These are phyloP conservation scores for Aspergillus hiratsukae DNA, from an alignment of 2,329 filamentous ascomycete species.

Conservation along the genomic window DNA sequence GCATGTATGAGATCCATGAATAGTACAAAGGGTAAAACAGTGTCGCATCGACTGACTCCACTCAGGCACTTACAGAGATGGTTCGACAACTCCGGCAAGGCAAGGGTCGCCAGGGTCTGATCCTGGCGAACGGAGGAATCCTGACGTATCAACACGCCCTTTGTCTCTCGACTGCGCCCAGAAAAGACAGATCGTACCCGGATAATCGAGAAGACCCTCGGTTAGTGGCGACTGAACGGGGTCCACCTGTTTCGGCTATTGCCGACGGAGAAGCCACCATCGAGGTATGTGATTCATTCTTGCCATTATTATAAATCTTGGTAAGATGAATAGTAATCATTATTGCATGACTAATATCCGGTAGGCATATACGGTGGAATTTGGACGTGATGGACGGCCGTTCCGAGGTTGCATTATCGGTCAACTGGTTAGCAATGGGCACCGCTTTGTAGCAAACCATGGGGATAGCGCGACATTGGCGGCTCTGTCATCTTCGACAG, in stretches of 20 bases:
- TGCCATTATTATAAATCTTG: background rate
- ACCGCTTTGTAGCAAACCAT: conserved; percentile 53
- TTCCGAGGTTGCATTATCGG: conserved; percentile 50
- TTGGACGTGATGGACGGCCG: conserved; percentile 48
- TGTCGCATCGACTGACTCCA: too few relatives aligned
- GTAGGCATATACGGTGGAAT: conserved; percentile 60
- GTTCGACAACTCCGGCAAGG: conserved; percentile 48
- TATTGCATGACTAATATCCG: background rate
- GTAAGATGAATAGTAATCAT: background rate
- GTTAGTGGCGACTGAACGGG: conserved; percentile 36
- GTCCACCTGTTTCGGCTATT: conserved; percentile 39
- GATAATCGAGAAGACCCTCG: conserved; percentile 18
- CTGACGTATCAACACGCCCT: conserved; percentile 63
- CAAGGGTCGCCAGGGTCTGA: conserved; percentile 48
- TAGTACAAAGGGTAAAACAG: background rate
- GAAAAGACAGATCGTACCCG: conserved; percentile 20
- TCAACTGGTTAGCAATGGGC: conserved; percentile 42
- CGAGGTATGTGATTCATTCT: conserved; percentile 41
- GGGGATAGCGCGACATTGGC: background rate
- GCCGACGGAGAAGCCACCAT: conserved; percentile 50
- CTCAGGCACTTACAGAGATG: conserved; percentile 52
- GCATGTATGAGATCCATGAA: conserved; percentile 45
- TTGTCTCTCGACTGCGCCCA: conserved; percentile 50
- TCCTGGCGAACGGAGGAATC: conserved; percentile 63
- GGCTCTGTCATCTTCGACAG: background rate